These are phyloP conservation scores for Dactylella cylindrospora DNA, from an alignment of 2,329 filamentous ascomycete genomes.

Conservation along the genomic window DNA sequence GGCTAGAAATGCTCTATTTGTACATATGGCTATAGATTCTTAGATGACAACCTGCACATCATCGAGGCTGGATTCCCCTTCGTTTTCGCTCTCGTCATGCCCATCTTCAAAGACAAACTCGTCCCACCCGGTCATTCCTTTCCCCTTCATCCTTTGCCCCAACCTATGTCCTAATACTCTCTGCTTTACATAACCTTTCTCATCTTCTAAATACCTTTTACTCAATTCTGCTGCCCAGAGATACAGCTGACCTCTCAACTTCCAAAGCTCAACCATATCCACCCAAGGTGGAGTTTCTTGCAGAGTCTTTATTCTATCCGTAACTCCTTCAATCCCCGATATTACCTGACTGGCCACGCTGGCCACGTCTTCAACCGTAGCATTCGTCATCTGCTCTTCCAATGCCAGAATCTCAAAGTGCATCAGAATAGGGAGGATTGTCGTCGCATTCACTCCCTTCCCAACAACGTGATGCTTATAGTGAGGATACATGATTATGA, in stretches of 20 bases:
- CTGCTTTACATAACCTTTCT: slow-evolving; percentile 5
- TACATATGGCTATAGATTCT: too few relatives aligned
- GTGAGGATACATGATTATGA: slow-evolving; percentile 47
- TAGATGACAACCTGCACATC: too few relatives aligned
- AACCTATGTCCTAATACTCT: slow-evolving; percentile 25
- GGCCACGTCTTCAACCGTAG: slow-evolving; percentile 3
- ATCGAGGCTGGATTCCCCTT: too few relatives aligned
- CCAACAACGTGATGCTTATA: slow-evolving; percentile 36
- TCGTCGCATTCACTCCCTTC: slow-evolving; percentile 39
- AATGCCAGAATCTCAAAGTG: slow-evolving; percentile 37
- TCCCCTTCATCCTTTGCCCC: slow-evolving; percentile 35
- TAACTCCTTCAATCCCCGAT: slow-evolving; percentile 37
- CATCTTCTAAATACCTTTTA: slow-evolving; percentile 24
- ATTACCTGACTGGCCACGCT: slow-evolving; percentile 14
- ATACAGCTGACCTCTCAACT: slow-evolving; percentile 46
- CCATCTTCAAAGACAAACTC: slow-evolving; percentile 21
- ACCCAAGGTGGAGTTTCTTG: slow-evolving; percentile 47
- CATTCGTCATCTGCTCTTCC: slow-evolving; percentile 25
- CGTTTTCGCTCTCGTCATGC: slow-evolving; percentile 8
- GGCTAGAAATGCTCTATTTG: too few relatives aligned
- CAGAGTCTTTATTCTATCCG: slow-evolving; percentile 43
- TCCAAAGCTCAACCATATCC: slow-evolving; percentile 46
- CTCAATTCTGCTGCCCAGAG: slow-evolving; percentile 46
- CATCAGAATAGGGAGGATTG: slow-evolving; percentile 40
- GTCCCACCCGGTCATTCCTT: slow-evolving; percentile 18